These are phyloP conservation scores for Dictyostelium capitatum DNA, from an alignment of 78 protist species.

Conservation along the genomic window DNA sequence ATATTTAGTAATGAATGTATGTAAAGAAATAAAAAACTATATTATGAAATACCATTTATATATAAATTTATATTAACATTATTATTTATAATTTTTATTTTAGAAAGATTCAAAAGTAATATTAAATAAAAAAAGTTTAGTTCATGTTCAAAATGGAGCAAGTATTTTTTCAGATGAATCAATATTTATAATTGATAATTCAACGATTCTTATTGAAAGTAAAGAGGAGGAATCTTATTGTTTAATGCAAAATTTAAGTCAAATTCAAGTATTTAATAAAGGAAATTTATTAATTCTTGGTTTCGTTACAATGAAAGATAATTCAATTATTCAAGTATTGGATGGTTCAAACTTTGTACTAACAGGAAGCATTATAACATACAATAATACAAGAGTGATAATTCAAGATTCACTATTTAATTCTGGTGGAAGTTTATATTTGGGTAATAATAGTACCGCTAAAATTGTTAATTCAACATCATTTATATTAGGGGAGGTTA, in stretches of 20 bases:
- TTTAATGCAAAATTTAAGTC: too few relatives aligned
- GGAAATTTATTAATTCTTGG: too few relatives aligned
- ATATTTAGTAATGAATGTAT: neutral
- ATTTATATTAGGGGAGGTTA: neutral
- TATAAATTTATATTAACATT: neutral
- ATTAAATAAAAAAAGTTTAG: neutral
- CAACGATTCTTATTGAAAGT: neutral
- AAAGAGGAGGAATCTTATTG: neutral
- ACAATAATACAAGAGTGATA: neutral
- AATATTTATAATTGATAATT: neutral
- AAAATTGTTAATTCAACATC: neutral
- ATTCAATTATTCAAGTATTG: too few relatives aligned
- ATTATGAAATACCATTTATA: neutral
- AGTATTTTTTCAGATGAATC: neutral
- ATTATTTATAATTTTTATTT: neutral
- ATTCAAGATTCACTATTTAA: neutral
- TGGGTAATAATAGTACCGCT: neutral
- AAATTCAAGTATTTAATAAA: too few relatives aligned
- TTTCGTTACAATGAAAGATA: too few relatives aligned
- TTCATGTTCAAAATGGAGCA: neutral
- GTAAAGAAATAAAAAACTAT: neutral
- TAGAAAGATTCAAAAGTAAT: neutral
- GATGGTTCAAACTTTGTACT: too few relatives aligned
- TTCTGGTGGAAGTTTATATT: neutral
- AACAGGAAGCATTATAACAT: neutral